A percentile compares a stretch with the other conserved stretches of the same genome.
Evolutionary conservation across 192 early-diverging fungal genomes (phyloP).

Genomic region (Coemansia nantahalensis): DNA sequence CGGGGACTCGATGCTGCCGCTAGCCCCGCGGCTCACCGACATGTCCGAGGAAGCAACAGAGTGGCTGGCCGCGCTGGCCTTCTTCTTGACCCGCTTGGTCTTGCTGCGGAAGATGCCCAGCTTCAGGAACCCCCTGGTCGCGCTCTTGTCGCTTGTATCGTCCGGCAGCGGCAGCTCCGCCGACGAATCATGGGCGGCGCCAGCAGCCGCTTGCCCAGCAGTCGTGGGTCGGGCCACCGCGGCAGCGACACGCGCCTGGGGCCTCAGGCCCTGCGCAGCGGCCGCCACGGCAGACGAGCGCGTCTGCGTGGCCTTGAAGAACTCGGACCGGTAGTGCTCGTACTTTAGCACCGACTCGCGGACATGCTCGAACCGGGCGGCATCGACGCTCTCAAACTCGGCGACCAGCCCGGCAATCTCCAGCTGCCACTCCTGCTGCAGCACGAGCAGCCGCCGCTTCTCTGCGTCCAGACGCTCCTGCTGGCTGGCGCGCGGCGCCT

Average conservation of each 20-base stretch:
- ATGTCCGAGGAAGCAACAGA: slow-evolving; percentile 15
- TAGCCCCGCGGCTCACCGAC: slow-evolving; percentile 4
- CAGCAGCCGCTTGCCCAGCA: neutral
- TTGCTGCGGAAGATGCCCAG: slow-evolving; percentile 39
- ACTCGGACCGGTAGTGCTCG: slow-evolving; percentile 46
- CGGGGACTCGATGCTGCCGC: slow-evolving; percentile 4
- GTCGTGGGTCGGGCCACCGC: slow-evolving; percentile 5
- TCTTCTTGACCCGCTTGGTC: slow-evolving; percentile 20
- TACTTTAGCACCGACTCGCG: slow-evolving; percentile 36
- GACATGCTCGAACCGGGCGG: slow-evolving; percentile 33
- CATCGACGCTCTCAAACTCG: slow-evolving; percentile 40
- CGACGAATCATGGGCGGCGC: neutral
- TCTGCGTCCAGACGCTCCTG: slow-evolving; percentile 35
- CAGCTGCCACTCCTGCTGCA: slow-evolving; percentile 45
- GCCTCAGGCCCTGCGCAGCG: slow-evolving; percentile 11
- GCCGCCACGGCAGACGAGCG: slow-evolving; percentile 5
- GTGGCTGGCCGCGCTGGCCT: slow-evolving; percentile 9
- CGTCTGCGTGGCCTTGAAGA: slow-evolving; percentile 20
- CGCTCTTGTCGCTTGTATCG: slow-evolving; percentile 10
- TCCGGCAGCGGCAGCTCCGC: too few relatives aligned
- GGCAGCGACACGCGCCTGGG: slow-evolving; percentile 15
- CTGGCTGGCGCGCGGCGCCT: slow-evolving; percentile 30
- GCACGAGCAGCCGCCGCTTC: slow-evolving; percentile 18
- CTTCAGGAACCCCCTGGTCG: slow-evolving; percentile 29
- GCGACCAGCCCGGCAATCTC: slow-evolving; percentile 30